phyloP scores from a whole-genome alignment of 495 filamentous ascomycete genomes.

The Podospora pseudocomata region DNA sequence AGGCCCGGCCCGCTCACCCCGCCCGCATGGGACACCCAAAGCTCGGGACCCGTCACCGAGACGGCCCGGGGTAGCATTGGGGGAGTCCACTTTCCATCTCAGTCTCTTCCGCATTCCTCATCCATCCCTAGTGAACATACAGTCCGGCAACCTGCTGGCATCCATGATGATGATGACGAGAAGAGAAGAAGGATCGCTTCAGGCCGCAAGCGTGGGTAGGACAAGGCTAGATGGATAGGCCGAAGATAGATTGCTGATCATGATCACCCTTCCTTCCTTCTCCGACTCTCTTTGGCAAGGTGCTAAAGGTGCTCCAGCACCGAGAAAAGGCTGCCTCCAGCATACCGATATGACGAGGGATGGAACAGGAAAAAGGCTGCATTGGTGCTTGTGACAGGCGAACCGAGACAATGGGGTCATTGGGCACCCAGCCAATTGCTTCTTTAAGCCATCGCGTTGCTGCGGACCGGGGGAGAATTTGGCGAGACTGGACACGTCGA shows the following conservation, averaged over 20 bases:
- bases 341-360: constrained; percentile 2
- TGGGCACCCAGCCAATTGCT: constrained; percentile 1
- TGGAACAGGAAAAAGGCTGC: not conserved
- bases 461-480: not conserved
- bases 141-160: not conserved
- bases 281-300: not conserved
- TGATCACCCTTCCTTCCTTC: not conserved
- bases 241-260: constrained; percentile 4
- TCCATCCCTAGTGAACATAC: no score
- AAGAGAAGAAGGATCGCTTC: not conserved
- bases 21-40: not conserved
- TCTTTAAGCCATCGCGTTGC: not conserved
- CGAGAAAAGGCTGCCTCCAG: constrained; percentile 1
- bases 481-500: not conserved
- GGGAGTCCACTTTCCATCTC: not conserved
- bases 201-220: constrained; percentile 4
- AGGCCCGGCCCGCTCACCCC: constrained; percentile 6
- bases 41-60: not conserved
- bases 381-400: constrained; percentile 6
- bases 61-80: not conserved
- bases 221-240: not conserved
- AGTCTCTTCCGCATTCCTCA: not conserved
- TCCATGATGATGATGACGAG: not conserved
- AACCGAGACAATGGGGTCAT: constrained; percentile 7
- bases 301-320: not conserved